Percentiles rank a stretch among this genome's conserved stretches.
Conservation (phyloP, 768 basidiomycete species). For the Tubosaeta sp. region DNA sequence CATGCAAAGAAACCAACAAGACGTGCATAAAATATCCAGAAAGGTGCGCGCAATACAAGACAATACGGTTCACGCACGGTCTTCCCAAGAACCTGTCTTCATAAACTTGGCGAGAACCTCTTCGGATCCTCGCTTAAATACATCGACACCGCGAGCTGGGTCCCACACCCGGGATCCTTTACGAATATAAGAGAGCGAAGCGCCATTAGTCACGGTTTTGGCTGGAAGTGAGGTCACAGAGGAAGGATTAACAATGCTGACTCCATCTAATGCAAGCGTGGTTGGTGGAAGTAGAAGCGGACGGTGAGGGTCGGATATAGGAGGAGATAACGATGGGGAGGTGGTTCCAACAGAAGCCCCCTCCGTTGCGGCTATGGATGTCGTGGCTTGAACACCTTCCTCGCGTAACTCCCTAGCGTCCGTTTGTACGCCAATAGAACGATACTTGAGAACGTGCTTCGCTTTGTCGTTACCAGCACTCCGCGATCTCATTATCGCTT, state of each 20-base stretch:
- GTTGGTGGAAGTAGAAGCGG: slow-evolving; percentile 13
- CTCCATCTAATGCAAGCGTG: slow-evolving; percentile 6
- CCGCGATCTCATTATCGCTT: slow-evolving; percentile 30
- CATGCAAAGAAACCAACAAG: slow-evolving; percentile 1
- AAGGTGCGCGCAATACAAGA: neutral
- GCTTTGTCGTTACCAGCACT: slow-evolving; percentile 25
- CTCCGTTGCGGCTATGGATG: slow-evolving; percentile 11
- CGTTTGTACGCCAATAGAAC: slow-evolving; percentile 70
- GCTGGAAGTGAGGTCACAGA: slow-evolving; percentile 40
- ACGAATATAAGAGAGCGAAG: slow-evolving; percentile 28
- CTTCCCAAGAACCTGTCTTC: slow-evolving; percentile 71
- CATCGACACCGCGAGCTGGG: slow-evolving; percentile 77
- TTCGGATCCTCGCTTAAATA: slow-evolving; percentile 85
- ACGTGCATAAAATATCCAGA: neutral
- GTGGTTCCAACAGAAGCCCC: slow-evolving; percentile 9
- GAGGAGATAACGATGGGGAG: neutral
- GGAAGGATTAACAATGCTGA: slow-evolving; percentile 4
- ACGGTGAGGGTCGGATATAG: slow-evolving; percentile 13
- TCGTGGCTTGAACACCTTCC: slow-evolving; percentile 57
- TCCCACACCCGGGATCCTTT: slow-evolving; percentile 75
- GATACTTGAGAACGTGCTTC: slow-evolving; percentile 43
- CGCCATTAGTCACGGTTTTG: slow-evolving; percentile 43
- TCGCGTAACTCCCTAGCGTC: slow-evolving; percentile 47
- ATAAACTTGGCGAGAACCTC: slow-evolving; percentile 82
- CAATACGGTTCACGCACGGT: slow-evolving; percentile 27